Evolutionary conservation across 2,329 filamentous ascomycete genomes (phyloP), one percentile per base, ranked within the genome.

Genomic region (Cryphonectria carpinicola): DNA sequence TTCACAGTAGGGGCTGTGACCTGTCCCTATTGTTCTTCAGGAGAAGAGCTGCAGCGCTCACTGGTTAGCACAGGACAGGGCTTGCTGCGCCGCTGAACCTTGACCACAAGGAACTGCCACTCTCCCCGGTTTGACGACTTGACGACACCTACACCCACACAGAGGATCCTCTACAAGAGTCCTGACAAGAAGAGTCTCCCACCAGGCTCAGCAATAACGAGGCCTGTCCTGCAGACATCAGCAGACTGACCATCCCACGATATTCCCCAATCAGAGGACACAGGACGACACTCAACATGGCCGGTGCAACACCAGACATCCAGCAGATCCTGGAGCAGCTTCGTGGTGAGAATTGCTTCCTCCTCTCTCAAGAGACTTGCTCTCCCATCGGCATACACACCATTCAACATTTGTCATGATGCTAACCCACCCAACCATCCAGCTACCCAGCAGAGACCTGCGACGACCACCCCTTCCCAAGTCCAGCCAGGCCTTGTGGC

Each of bases 261-360:
- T 10, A 43, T 22, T 46, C n/a, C 17, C 13, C 39, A 19, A 39
- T 28, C n/a, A 39, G 61, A 66, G 11, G 22, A 54, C 32, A 22
- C 8, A 39, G 32, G 35, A 19, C 65, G n/a, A 37, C 3, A 37
- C 3, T 19, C 58, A 71, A 71, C n/a, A 73, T 73, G 71, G 70
- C 71, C 28, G 70, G 70, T 62, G 65, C 71, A 28, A 65, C 67
- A 49, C 67, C 67, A 66, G 70, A 73, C 61, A 71, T 73, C 52
- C 61, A 71, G 62, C 64, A 61, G 39, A 71, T 73, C 52, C 71
- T 73, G 19, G 71, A 71, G 67, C 69, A 71, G 66, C 66, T 73
- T 62, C 69, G 71, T 71, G 70, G 71, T 72, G 66, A 70, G 71
- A 11, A 22, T 32, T 8, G 49, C 46, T 43, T 25, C 68, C 41